Conservation (phyloP, 345 rosid species). For the Eucalyptus urophylla region DNA sequence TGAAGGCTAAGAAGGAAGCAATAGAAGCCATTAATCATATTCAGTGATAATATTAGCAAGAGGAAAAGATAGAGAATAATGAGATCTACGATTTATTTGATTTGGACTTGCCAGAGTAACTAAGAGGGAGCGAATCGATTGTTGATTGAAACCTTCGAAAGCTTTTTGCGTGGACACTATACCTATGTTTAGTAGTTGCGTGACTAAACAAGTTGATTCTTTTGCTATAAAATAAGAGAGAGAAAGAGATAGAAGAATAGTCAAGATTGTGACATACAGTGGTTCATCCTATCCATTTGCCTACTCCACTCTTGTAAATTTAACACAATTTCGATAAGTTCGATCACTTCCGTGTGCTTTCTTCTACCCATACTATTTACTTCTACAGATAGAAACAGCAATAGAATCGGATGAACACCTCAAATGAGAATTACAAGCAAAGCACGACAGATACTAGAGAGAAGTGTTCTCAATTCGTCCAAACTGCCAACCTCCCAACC, state of each 20-base stretch:
- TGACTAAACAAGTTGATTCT: not conserved
- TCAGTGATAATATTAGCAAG: not conserved
- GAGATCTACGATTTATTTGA: not conserved
- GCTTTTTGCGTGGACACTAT: not conserved
- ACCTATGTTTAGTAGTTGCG: not conserved
- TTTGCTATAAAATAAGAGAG: not conserved
- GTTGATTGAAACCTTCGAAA: not conserved
- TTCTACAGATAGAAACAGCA: not conserved
- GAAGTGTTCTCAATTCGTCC: not conserved
- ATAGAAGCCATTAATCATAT: not conserved
- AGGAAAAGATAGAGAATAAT: not conserved
- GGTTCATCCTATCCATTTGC: not conserved
- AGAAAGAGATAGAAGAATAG: not conserved
- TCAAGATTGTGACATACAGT: not conserved
- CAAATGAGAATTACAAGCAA: not conserved
- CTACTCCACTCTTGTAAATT: not conserved
- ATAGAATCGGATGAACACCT: not conserved
- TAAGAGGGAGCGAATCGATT: not conserved
- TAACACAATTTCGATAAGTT: not conserved
- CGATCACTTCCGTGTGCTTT: not conserved
- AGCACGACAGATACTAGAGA: not conserved
- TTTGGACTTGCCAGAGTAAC: accelerated
- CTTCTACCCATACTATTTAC: not conserved
- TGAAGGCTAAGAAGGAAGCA: not conserved
- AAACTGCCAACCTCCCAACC: not conserved